These are phyloP conservation scores for Aspergillus brasiliensis DNA, from an alignment of 2,329 filamentous ascomycete species.

Conservation along the genomic window DNA sequence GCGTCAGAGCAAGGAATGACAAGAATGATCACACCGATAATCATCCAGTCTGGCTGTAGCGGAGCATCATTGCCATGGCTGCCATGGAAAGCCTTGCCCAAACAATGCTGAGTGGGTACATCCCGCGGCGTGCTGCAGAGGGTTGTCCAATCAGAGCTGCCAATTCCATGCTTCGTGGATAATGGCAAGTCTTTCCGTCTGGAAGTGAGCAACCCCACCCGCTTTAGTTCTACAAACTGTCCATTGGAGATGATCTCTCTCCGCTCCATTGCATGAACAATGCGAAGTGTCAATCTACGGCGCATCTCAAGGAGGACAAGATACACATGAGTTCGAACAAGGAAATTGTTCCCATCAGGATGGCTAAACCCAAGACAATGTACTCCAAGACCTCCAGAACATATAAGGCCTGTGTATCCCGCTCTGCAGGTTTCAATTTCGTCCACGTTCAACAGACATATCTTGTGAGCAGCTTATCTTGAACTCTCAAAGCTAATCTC, in stretches of 20 bases:
- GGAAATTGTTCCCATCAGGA: neutral
- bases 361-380: neutral
- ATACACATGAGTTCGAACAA: neutral
- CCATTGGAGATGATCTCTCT: neutral
- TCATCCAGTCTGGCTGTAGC: neutral
- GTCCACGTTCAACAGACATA: neutral
- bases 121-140: neutral
- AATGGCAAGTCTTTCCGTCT: conserved; percentile 2
- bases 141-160: neutral
- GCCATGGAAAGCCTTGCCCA: neutral
- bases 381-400: neutral
- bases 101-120: neutral
- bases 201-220: neutral
- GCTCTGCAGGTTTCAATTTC: neutral
- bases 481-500: neutral
- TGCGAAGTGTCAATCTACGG: neutral
- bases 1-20: neutral
- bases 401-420: neutral
- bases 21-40: neutral
- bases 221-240: neutral
- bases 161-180: neutral
- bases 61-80: neutral
- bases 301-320: neutral
- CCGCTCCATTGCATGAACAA: neutral
- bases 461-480: neutral